A percentile compares a stretch with the other conserved stretches of the same genome.
These are phyloP conservation scores for Grosmannia penicillata DNA, from an alignment of 2,329 filamentous ascomycete genomes.

Conservation along the genomic window DNA sequence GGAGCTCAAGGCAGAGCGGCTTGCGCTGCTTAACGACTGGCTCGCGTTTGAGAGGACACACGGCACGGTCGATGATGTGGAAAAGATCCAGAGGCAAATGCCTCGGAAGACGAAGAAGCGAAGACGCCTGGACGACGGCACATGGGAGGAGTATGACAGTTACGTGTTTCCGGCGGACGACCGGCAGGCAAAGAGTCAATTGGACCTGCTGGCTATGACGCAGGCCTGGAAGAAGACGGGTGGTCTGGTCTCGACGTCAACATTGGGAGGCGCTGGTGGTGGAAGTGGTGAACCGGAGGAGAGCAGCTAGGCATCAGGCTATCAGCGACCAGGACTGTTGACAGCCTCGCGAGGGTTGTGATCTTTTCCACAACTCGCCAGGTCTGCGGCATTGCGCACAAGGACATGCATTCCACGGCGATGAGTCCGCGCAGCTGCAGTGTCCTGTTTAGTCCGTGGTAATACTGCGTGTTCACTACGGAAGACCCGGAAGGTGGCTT, in stretches of 20 bases:
- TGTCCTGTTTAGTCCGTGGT: no score
- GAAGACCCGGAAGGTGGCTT: no score
- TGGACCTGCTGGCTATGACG: constrained; percentile 71
- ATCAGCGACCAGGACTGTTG: no score
- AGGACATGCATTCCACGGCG: no score
- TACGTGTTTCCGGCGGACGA: constrained; percentile 96
- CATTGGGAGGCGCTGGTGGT: no score
- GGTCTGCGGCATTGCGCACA: no score
- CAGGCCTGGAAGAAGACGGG: constrained; percentile 68
- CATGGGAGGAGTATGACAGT: constrained; percentile 92
- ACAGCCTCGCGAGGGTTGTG: background rate
- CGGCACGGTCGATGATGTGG: constrained; percentile 59
- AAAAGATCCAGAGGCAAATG: constrained; percentile 84
- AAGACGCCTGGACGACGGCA: constrained; percentile 80
- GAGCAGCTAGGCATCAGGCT: no score
- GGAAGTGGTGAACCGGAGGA: no score
- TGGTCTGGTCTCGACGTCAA: no score
- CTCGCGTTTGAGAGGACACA: constrained; percentile 81
- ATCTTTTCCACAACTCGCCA: no score
- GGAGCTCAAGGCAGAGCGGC: constrained; percentile 87
- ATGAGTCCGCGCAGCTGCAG: no score
- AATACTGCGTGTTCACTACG: no score
- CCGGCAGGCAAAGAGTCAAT: constrained; percentile 67
- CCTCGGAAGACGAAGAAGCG: constrained; percentile 85
- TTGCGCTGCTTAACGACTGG: constrained; percentile 83